Base-by-base conservation (phyloP, 73 alveolate species). In the Paramecium pentaurelia region DNA sequence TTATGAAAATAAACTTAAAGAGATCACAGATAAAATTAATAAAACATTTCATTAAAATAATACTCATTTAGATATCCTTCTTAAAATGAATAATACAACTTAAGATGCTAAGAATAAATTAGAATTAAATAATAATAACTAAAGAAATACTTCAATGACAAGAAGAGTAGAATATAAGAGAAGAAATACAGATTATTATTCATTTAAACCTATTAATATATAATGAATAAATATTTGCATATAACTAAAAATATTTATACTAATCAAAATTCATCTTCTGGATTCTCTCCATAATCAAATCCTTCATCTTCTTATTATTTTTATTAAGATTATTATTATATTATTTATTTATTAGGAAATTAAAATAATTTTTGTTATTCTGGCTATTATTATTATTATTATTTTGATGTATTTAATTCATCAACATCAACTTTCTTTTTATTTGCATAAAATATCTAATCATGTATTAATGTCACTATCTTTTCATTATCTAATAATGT, bases 361-460 rank as follows among this genome's bases (percentile, higher is more conserved):
- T 54, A 54, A 22, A 54, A 54, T 54, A 54, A n/a, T 14, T 18
- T 54, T 54, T 54, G 1, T 54, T 54, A 54, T 54, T 8, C 14
- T 54, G 6, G 10, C 40, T 44, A 22, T 20, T 44, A 34, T 80
- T 80, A 27, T 80, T 44, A 22, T 20, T 44, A 34, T 80, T 80
- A 27, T 80, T 64, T 64, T 22, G 84, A 34, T 64, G 49, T 64
- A 28, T 64, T 64, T 34, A 64, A 12, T 27, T 64, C 84, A 28
- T 64, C 84, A 64, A 64, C 51, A 64, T 64, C 84, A 32, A 64
- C 84, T 32, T 64, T 64, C 30, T 64, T 64, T 64, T 64, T 80
- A 49, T 89, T 85, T 71, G 94, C 88, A 83, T 89, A 89, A 60
- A 89, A 89, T 64, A 83, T 89, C 36, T 89, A 40, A 47, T 89